Evolutionary conservation across 805 yeast genomes (phyloP).

Genomic region (Saccharomyces paradoxus): DNA sequence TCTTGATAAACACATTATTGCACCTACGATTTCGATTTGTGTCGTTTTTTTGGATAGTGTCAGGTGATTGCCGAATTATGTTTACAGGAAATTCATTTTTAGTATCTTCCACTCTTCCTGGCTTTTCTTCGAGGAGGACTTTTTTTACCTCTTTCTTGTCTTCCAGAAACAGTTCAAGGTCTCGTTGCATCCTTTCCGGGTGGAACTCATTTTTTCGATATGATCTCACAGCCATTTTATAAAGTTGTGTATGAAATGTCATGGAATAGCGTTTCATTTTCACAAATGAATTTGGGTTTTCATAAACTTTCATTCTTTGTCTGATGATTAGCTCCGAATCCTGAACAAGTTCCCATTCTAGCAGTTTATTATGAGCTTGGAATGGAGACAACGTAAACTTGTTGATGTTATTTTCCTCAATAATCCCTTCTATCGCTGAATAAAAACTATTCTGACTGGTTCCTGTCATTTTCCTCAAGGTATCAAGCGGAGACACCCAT

Average conservation of each 20-base stretch:
- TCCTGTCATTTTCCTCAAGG: constrained; percentile 39
- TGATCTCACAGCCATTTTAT: constrained; percentile 13
- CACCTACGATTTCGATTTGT: background rate
- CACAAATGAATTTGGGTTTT: constrained; percentile 10
- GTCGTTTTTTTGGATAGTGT: background rate
- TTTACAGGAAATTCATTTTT: background rate
- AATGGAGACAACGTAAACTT: constrained; percentile 10
- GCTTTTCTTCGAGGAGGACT: background rate
- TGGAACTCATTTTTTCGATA: constrained; percentile 8
- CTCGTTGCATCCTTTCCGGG: constrained; percentile 7
- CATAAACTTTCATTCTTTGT: constrained; percentile 36
- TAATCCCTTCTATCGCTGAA: constrained; percentile 10
- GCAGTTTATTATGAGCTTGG: constrained; percentile 32
- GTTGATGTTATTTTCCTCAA: constrained; percentile 15
- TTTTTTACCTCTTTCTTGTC: background rate
- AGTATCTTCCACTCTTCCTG: background rate
- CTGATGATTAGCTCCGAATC: constrained; percentile 51
- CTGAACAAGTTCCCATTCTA: constrained; percentile 58
- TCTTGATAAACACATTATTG: background rate
- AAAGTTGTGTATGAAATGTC: constrained; percentile 17
- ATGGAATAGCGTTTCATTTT: constrained; percentile 17
- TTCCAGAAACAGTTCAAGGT: constrained; percentile 12
- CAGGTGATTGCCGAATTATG: background rate
- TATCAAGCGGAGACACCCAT: constrained; percentile 76
- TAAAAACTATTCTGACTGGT: constrained; percentile 11